Evolutionary conservation across 768 basidiomycete species (phyloP).

Genomic region (Clavaria fumosa): DNA sequence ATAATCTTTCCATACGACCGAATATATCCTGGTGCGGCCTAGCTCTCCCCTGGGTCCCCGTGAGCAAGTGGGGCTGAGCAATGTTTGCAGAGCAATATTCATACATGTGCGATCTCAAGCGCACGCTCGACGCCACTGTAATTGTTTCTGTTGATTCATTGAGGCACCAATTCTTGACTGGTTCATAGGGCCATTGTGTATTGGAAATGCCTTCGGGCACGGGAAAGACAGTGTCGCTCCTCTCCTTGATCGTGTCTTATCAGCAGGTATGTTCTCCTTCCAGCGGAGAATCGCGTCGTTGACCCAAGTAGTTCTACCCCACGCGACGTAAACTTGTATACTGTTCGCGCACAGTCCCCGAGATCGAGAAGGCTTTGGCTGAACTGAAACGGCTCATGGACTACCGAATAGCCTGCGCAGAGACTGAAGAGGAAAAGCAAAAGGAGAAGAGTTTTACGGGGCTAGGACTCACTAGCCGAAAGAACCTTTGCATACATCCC

Average conservation of each 20-base stretch:
- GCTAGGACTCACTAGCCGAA: slow-evolving; percentile 85
- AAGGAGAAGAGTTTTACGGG: slow-evolving; percentile 80
- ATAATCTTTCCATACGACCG: slow-evolving; percentile 88
- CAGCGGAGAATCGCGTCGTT: too few species aligned
- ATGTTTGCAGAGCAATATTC: slow-evolving; percentile 83
- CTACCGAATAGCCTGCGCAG: slow-evolving; percentile 62
- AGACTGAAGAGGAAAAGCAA: slow-evolving; percentile 54
- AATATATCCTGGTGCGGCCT: slow-evolving; percentile 90
- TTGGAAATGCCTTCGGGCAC: slow-evolving; percentile 99
- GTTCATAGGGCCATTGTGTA: slow-evolving; percentile 85
- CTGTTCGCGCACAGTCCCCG: slow-evolving; percentile 97
- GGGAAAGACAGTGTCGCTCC: slow-evolving; percentile 92
- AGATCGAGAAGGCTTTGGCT: slow-evolving; percentile 95
- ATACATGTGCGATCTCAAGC: slow-evolving; percentile 98
- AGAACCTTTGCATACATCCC: slow-evolving; percentile 93
- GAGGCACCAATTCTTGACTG: background rate
- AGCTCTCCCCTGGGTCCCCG: slow-evolving; percentile 11
- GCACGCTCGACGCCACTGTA: slow-evolving; percentile 89
- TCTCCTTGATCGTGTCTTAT: slow-evolving; percentile 94
- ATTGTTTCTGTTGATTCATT: slow-evolving; percentile 3
- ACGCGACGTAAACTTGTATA: slow-evolving; percentile 91
- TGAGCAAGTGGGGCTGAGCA: background rate
- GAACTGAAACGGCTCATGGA: slow-evolving; percentile 90
- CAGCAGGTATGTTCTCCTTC: slow-evolving; percentile 92
- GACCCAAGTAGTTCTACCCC: slow-evolving; percentile 87